Conservation (phyloP, 2,329 filamentous ascomycete genomes). For the Alternaria infectoria region DNA sequence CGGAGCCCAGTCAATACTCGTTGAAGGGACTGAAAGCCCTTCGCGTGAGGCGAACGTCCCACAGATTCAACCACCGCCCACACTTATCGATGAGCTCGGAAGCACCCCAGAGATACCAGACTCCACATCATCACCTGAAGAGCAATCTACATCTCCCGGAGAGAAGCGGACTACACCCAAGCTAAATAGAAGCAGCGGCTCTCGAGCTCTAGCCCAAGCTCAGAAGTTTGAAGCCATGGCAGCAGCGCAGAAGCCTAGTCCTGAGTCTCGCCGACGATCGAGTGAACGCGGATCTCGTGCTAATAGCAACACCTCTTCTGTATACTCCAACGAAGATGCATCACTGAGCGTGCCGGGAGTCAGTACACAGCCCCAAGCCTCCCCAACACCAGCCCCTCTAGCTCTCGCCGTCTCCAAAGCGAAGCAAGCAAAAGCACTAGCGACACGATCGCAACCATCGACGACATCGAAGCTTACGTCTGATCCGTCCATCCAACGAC, state of each 20-base stretch:
- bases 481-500: neutral
- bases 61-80: neutral
- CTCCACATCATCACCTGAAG: neutral
- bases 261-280: neutral
- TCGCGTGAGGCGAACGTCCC: neutral
- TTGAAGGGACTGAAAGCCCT: neutral
- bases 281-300: conserved; percentile 13
- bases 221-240: conserved; percentile 40
- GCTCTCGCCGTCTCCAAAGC: neutral
- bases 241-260: conserved; percentile 11
- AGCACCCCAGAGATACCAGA: neutral
- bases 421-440: neutral
- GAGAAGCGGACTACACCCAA: conserved; percentile 32
- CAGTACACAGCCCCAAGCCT: neutral
- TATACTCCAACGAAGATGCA: conserved; percentile 7
- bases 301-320: conserved; percentile 1
- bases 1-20: neutral
- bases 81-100: neutral
- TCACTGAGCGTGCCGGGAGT: neutral
- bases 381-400: conserved; percentile 5
- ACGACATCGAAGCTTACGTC: neutral
- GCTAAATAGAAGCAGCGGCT: conserved; percentile 28
- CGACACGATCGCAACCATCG: neutral
- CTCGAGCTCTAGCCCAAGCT: conserved; percentile 35
- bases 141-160: neutral